Conservation (phyloP, 176 grass and related monocot species). For the Triticum timopheevii region DNA sequence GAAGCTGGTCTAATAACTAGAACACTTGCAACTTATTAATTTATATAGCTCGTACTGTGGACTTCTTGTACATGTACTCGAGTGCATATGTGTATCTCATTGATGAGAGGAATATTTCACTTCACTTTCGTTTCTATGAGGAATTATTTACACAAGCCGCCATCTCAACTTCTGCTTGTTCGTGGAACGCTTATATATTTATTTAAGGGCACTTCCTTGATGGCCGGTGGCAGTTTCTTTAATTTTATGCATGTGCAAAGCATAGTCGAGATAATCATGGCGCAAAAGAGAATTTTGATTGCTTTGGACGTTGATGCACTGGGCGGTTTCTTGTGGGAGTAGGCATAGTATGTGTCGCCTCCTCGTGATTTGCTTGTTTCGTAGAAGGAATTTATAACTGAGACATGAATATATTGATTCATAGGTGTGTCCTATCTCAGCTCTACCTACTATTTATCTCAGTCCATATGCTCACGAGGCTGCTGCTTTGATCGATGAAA, state of each 20-base stretch:
- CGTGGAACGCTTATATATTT: background rate
- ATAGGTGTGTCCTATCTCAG: background rate
- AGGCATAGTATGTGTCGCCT: conserved; percentile 11
- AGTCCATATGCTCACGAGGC: background rate
- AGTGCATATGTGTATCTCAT: conserved; percentile 49
- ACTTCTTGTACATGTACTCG: conserved; percentile 81
- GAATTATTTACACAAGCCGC: conserved; percentile 8
- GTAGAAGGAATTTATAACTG: background rate
- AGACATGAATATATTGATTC: conserved; percentile 1
- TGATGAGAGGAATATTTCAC: conserved; percentile 29
- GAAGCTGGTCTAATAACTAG: conserved; percentile 25
- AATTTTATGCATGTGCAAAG: conserved; percentile 25
- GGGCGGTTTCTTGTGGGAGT: conserved; percentile 22
- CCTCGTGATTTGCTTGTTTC: background rate
- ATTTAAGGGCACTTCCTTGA: background rate
- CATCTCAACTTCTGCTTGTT: conserved; percentile 3
- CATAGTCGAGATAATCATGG: background rate
- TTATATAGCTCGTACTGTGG: conserved; percentile 26
- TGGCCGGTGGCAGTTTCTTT: conserved; percentile 4
- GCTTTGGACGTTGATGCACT: background rate
- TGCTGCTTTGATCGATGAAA: conserved; percentile 1
- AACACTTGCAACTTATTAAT: conserved; percentile 17
- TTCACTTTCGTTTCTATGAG: conserved; percentile 6
- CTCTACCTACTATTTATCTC: background rate
- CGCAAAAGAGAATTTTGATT: conserved; percentile 15